Conservation (phyloP, 2,329 filamentous ascomycete species). For the Juglanconis sp. region DNA sequence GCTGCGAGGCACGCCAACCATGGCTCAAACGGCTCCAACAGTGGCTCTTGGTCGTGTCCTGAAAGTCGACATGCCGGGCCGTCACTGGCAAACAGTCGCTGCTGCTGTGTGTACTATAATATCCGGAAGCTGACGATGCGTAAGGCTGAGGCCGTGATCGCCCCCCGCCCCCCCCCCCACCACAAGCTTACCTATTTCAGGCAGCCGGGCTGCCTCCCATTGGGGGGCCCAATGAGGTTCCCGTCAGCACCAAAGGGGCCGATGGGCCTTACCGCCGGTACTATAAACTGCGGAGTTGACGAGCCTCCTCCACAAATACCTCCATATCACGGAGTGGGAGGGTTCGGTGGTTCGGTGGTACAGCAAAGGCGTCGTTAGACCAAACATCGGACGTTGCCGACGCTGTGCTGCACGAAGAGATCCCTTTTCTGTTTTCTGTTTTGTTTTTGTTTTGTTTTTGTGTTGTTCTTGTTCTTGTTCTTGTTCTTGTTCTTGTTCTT, state of each 20-base stretch:
- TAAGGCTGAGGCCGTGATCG: not conserved
- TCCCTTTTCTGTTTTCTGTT: not conserved
- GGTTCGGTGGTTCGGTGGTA: not conserved
- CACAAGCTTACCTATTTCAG: no score
- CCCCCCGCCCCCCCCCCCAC: no score
- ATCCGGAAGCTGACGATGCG: not conserved
- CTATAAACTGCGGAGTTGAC: not conserved
- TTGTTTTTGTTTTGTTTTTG: no score
- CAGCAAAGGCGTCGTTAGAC: not conserved
- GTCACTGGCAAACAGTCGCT: not conserved
- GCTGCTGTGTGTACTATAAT: not conserved
- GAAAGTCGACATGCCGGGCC: not conserved
- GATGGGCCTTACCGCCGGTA: not conserved
- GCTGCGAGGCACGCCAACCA: constrained; percentile 38
- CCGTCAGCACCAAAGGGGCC: not conserved
- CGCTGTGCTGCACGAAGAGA: not conserved
- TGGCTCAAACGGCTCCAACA: constrained; percentile 7
- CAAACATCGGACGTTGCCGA: not conserved
- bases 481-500: no score
- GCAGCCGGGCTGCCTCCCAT: not conserved
- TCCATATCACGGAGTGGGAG: no score
- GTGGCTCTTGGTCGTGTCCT: not conserved
- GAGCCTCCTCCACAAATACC: not conserved
- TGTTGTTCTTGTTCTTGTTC: no score
- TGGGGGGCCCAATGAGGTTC: not conserved